Evolutionary conservation across 106 monocot species (phyloP), one percentile per base, ranked within the genome.

Genomic region (Allium sativum): DNA sequence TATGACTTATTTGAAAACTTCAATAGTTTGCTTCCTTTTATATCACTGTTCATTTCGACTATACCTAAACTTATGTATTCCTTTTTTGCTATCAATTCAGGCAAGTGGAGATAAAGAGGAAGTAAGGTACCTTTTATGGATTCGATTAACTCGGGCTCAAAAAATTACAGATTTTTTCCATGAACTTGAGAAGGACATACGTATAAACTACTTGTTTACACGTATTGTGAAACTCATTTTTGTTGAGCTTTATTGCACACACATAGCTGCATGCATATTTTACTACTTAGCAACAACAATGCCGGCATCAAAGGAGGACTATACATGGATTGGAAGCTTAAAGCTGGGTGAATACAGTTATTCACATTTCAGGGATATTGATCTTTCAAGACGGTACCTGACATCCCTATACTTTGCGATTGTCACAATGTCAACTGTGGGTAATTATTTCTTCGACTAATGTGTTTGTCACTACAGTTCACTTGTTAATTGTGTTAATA

Each of bases 291-390:
- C 94, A 6, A 95, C 94, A 15, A 95, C 94, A 3, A 40, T 90
- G 51, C 94, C 90, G 65, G 51, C 71, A 45, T 81, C 86, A 12
- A 82, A 53, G 77, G 94, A 95, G 79, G 81, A 78, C 0, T 74
- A 81, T 52, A 95, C 94, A 4, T 95, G 94, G 94, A 95, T 95
- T 16, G 94, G 94, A 59, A 95, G 94, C 59, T 72, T 95, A 64
- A 44, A 71, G 69, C 58, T 95, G 40, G 94, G 94, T 51, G 84
- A 84, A 21, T 84, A 74, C 71, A 86, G 64, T 48, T 95, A 82
- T 59, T 15, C 72, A 48, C 65, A 80, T 59, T 95, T 90, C 71
- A 83, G 94, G 59, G 87, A 90, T 13, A 79, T 95, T 6, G 84
- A 87, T 74, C 67, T 90, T 53, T 45, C 50, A 19, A 95, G 59